Evolutionary conservation across 2,329 filamentous ascomycete species (phyloP).

Genomic region (Epichloe sylvatica): DNA sequence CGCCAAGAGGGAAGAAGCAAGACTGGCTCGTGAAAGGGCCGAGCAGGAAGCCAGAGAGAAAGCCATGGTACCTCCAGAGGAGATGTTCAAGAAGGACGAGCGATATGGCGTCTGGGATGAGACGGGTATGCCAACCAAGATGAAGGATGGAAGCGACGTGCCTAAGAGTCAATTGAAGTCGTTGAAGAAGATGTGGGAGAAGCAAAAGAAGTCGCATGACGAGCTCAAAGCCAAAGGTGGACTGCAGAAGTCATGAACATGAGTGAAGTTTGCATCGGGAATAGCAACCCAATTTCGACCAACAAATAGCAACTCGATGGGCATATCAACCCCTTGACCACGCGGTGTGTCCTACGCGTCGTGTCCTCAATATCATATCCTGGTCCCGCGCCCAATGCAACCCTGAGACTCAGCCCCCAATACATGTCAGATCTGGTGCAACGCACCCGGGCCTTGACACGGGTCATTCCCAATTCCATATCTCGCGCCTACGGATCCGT

Average conservation of each 20-base stretch:
- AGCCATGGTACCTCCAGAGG: constrained; percentile 38
- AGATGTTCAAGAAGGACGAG: constrained; percentile 44
- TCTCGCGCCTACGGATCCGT: no score
- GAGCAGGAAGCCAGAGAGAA: constrained; percentile 43
- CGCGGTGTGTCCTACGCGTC: neutral
- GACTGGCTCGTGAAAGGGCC: constrained; percentile 33
- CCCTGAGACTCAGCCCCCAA: neutral
- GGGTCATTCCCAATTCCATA: no score
- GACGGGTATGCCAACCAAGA: constrained; percentile 65
- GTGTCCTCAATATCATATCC: neutral
- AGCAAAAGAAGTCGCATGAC: constrained; percentile 74
- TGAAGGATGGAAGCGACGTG: constrained; percentile 65
- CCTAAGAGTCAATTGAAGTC: constrained; percentile 71
- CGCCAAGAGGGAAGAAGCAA: constrained; percentile 40
- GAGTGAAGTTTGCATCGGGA: no score
- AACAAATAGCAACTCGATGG: no score
- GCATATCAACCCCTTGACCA: no score
- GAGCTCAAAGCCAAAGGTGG: constrained; percentile 22
- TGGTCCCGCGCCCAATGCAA: neutral
- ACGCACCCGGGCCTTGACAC: neutral
- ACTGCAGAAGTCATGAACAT: neutral
- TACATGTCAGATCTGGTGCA: neutral
- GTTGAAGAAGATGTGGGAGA: constrained; percentile 78
- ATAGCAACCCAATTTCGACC: no score
- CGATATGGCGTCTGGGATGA: constrained; percentile 66